Percentiles rank a stretch among this genome's conserved stretches.
Conservation (phyloP, 2,329 filamentous ascomycete species). For the Xylariaceae sp. region DNA sequence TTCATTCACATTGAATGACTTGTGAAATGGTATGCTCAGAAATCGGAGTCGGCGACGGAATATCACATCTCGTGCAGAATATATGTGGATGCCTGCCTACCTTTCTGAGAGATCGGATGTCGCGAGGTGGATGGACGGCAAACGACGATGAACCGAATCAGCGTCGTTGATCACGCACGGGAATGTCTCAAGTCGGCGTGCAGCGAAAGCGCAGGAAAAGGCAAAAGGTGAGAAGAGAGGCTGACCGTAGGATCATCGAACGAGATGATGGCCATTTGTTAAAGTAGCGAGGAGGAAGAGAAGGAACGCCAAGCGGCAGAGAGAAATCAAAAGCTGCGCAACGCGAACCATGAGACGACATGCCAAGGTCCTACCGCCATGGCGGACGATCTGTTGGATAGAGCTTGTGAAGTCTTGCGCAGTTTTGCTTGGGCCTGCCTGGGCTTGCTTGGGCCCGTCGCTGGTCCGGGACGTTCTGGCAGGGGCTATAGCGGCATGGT, state of each 20-base stretch:
- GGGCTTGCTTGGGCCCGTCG: too few relatives aligned
- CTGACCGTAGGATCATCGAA: too few relatives aligned
- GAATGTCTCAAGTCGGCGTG: background rate
- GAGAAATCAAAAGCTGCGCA: background rate
- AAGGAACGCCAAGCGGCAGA: background rate
- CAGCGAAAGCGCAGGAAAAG: too few relatives aligned
- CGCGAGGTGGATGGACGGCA: background rate
- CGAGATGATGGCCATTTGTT: too few relatives aligned
- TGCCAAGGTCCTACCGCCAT: conserved; percentile 1
- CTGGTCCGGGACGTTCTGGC: too few relatives aligned
- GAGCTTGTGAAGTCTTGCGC: background rate
- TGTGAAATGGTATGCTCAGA: background rate
- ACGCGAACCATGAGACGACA: background rate
- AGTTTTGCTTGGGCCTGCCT: too few relatives aligned
- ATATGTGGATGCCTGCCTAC: background rate
- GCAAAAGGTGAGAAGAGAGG: background rate
- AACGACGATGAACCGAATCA: too few relatives aligned
- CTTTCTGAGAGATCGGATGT: background rate
- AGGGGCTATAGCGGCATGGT: background rate
- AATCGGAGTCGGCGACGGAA: background rate
- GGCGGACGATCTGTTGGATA: background rate
- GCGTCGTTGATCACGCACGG: background rate
- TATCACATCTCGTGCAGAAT: background rate
- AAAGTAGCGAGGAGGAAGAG: background rate
- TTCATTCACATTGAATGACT: conserved; percentile 2